Evolutionary conservation across 352 stramenopile genomes (phyloP).

Genomic region (Lagenidium sp.): DNA sequence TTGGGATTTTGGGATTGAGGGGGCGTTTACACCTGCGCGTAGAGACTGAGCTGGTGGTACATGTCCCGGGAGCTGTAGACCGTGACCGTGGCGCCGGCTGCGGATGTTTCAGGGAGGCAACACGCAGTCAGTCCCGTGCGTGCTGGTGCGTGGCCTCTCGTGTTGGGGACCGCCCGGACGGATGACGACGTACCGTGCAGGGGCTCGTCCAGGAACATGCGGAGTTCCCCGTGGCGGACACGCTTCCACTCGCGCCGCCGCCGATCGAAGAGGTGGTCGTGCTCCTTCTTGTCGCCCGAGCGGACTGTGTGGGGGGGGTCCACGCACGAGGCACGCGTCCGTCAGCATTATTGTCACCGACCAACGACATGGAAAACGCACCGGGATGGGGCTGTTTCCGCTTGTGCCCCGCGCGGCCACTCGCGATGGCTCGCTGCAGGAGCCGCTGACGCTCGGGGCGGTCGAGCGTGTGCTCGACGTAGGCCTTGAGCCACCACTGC

Average conservation of each 20-base stretch:
- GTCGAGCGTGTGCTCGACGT: conserved; percentile 66
- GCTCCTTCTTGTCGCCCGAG: conserved; percentile 60
- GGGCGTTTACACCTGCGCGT: conserved; percentile 51
- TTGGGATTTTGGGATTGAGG: conserved; percentile 1
- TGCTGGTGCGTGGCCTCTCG: too few relatives aligned
- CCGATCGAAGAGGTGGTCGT: conserved; percentile 67
- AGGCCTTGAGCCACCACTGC: conserved; percentile 69
- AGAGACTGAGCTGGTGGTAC: conserved; percentile 68
- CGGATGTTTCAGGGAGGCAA: too few relatives aligned
- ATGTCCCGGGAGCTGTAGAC: conserved; percentile 70
- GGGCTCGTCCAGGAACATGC: conserved; percentile 66
- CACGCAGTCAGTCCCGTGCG: too few relatives aligned
- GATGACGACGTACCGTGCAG: conserved; percentile 42
- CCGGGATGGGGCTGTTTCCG: conserved; percentile 62
- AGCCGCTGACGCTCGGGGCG: conserved; percentile 42
- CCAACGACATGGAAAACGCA: too few relatives aligned
- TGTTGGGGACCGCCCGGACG: too few relatives aligned
- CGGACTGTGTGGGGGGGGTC: conserved; percentile 40
- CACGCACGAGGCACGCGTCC: too few relatives aligned
- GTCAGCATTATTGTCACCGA: too few relatives aligned
- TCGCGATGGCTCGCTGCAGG: conserved; percentile 19
- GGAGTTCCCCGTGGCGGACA: conserved; percentile 48
- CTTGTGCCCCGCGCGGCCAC: conserved; percentile 30
- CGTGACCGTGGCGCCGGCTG: conserved; percentile 54
- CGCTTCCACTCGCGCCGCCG: conserved; percentile 69